Base-by-base conservation (phyloP, 805 yeast genomes). In the Grigorovia humatica region DNA sequence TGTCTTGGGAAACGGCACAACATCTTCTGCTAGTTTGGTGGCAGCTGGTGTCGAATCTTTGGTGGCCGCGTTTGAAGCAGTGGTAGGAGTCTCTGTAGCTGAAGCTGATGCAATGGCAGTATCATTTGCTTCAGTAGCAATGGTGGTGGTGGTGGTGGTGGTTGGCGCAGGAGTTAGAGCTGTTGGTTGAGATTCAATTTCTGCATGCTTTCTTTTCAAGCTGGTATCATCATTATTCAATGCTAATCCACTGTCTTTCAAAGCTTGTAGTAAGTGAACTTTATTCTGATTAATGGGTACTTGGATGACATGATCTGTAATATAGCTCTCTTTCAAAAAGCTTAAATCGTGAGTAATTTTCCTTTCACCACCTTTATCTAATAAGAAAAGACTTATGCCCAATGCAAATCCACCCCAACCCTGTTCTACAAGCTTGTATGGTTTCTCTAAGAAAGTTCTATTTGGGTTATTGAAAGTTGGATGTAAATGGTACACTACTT, bases 391-490 rank as follows among this genome's bases (percentile, higher is more conserved):
- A 38, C 85, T 76, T 54, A 93, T 82, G 42, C 86, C 86, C 65
- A 93, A 77, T 64, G 90, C 96, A 63, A 91, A 91, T 59, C 91
- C 98, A 67, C 98, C 99, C 98, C 99, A 91, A 49, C 99, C 99
- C 71, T 88, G 83, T 68, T 91, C 99, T 62, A 81, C 86, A 52
- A 91, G 84, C 63, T 71, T 78, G 71, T 90, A 91, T 11, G 99
- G 99, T 9, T 85, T 79, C 62, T 82, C 83, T 63, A 85, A 87
- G 64, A 88, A 67, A 12, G 84, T 75, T 66, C 97, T 79, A 56
- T 79, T 83, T 11, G 98, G 98, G 67, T 89, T 89, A 48, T 80
- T 81, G 71, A 91, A 91, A 9, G 98, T 93, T 48, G 97, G 98
- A 72, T 91, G 99, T 57, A 93, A 77, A 59, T 88, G 83, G 68